Base-by-base conservation (phyloP, 164 flowering plant species). In the Berberis vulgaris region DNA sequence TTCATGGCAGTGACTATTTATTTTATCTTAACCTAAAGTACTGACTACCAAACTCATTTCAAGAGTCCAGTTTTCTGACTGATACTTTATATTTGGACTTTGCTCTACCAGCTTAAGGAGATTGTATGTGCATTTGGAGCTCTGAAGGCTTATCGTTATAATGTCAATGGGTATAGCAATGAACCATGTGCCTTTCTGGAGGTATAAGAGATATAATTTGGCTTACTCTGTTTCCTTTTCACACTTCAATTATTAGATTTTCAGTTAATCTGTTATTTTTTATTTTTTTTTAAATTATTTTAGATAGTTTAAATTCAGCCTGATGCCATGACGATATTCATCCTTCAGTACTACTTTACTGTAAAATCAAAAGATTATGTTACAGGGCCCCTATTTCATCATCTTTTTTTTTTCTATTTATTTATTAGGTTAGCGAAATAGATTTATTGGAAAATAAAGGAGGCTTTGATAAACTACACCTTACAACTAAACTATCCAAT, bases 61-160 rank as follows among this genome's bases (percentile, higher is more conserved):
- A 26, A 26, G 26, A 26, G 26, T 26, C 26, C 26, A 26, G 26
- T 26, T 26, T 62, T 45, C 26, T 49, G 6, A 63, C 47, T 49
- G 59, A 45, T 40, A 12, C 59, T 26, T 54, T 42, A 26, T 53
- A 11, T 50, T 69, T 39, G 11, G 12, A 38, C 49, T 7, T 45
- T 71, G 13, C 49, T 54, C 7, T 65, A 68, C 46, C 80, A 95
- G 99, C 76, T 95, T 50, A 79, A 76, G 87, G 96, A 85, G 80
- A 88, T 95, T 72, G 91, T 73, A 47, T 69, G 80, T 76, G 84
- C 78, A 55, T 95, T 91, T 80, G 99, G 99, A 66, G 72, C 79
- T 63, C 70, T 95, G 73, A 88, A 82, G 72, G 92, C 97, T 7
- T 95, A 57, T 74, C 88, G 71, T 45, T 89, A 81, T 80, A 78